Evolutionary conservation across 139 green algal species (phyloP).

Genomic region (Dunaliella primolecta): DNA sequence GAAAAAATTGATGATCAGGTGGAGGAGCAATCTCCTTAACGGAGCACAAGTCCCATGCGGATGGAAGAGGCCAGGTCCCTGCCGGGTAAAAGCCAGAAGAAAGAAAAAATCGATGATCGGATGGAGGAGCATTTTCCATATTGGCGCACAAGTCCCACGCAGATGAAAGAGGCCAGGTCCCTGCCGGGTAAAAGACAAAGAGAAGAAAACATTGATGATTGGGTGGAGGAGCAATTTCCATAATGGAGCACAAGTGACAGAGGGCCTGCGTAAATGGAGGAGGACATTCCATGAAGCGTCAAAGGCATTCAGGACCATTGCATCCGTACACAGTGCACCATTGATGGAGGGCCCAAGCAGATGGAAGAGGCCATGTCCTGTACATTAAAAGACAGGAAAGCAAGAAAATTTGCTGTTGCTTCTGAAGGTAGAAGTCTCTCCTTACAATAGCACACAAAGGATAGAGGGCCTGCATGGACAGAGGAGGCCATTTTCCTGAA

Average conservation of each 20-base stretch:
- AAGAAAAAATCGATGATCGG: background rate
- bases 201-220: background rate
- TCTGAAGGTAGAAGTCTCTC: constrained; percentile 38
- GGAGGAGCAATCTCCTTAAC: no score
- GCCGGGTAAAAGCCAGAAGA: background rate
- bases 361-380: constrained; percentile 66
- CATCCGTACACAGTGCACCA: no score
- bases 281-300: no score
- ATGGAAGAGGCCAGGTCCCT: constrained; percentile 65
- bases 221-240: no score
- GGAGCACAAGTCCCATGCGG: constrained; percentile 86
- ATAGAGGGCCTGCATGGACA: constrained; percentile 84
- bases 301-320: no score
- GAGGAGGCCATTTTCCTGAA: constrained; percentile 56
- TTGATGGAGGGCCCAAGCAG: constrained; percentile 83
- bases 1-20: background rate
- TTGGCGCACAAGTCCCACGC: no score
- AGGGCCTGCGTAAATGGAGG: constrained; percentile 80
- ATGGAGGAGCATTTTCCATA: no score
- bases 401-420: background rate
- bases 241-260: no score
- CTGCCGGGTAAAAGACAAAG: constrained; percentile 7
- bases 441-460: no score
- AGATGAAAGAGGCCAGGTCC: constrained; percentile 63
- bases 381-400: background rate